Evolutionary conservation across 352 stramenopile genomes (phyloP), one percentile per base, ranked within the genome.

Genomic region (Phytopythium oedochilum): DNA sequence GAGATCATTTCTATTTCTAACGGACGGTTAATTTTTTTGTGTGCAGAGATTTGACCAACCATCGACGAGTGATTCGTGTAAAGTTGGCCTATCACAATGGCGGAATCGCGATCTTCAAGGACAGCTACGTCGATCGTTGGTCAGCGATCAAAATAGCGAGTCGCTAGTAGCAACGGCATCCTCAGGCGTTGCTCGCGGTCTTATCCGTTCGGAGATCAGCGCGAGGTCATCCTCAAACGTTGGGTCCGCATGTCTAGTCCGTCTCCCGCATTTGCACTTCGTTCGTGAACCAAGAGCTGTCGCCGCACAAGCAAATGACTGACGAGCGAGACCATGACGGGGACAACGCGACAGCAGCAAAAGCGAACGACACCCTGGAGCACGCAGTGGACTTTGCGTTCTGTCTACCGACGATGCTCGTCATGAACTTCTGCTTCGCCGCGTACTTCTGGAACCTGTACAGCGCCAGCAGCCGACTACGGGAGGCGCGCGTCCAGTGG

Each of bases 361-460:
- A n/a, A n/a, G n/a, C n/a, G n/a, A n/a, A n/a, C n/a, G 32, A 53
- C 5, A 20, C 5, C 5, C 46, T 53, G 29, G 46, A 53, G 29
- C 46, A 54, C 20, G 34, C 40, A 18, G n/a, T 51, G 8, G 42
- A 59, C 25, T 50, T 44, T 28, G 48, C 40, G 28, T 46, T 66
- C 40, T 55, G 52, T 28, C 59, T 62, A 23, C 59, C 59, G 25
- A 40, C 44, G 42, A 59, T 60, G 47, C 54, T 66, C 29, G 59
- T 62, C 22, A 40, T 56, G 32, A 56, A 51, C 48, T 66, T 66
- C 29, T 15, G 45, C 9, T 55, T 66, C 42, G 47, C 48, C 25
- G 32, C 52, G 23, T 52, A 62, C 59, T 62, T 66, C 36, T 40
- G 42, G 42, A 60, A 48, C 5, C 32, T 66, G 10, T 66, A 66